Conservation (phyloP, 768 basidiomycete genomes). For the Galerina marginata region DNA sequence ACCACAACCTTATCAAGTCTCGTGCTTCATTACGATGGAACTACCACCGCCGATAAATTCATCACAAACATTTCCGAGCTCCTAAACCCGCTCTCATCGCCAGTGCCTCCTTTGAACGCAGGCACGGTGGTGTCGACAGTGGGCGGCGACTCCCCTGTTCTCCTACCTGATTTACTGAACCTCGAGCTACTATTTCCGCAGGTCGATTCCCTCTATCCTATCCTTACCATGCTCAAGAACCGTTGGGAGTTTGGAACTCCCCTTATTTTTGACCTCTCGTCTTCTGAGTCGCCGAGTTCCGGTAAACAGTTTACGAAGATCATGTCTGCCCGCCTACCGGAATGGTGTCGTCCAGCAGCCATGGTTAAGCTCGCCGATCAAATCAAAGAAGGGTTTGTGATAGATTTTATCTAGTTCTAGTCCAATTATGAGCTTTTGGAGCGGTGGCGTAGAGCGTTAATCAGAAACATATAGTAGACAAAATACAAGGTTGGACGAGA, state of each 20-base stretch:
- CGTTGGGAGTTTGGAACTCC: background rate
- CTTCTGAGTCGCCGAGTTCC: no score
- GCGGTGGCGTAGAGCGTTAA: no score
- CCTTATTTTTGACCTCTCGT: background rate
- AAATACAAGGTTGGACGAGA: no score
- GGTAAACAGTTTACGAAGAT: background rate
- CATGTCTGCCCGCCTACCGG: background rate
- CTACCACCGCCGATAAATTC: background rate
- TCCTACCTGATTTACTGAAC: background rate
- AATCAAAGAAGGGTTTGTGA: background rate
- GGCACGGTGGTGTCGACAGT: background rate
- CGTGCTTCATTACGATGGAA: background rate
- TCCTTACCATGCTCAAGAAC: background rate
- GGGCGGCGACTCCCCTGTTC: background rate
- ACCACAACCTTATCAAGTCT: background rate
- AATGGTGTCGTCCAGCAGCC: background rate
- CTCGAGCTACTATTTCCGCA: background rate
- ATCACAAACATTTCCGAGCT: background rate
- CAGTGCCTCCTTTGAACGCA: background rate
- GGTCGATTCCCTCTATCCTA: background rate
- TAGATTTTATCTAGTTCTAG: background rate
- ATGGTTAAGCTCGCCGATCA: background rate
- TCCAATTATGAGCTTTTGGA: background rate
- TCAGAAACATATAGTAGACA: no score
- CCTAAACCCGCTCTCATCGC: background rate